Conservation (phyloP, 306 rosid species). For the Prunus kanzakura region DNA sequence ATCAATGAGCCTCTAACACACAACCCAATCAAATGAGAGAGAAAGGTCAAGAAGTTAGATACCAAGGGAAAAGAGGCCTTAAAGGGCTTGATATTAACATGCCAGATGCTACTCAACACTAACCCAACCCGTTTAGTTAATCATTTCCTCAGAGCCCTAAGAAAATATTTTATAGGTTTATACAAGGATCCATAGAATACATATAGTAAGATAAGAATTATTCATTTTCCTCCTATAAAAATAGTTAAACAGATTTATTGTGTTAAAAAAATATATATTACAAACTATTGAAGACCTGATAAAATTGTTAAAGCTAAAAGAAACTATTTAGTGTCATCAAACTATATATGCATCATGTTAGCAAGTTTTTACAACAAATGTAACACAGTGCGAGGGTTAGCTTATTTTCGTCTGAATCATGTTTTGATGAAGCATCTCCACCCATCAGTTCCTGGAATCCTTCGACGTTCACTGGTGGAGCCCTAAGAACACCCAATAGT, state of each 20-base stretch:
- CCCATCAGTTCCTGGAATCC: slow-evolving; percentile 70
- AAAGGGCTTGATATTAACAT: background rate
- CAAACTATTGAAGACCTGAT: background rate
- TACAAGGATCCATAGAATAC: too few relatives aligned
- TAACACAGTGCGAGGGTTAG: background rate
- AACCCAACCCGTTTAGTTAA: background rate
- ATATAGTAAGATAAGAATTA: too few relatives aligned
- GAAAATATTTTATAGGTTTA: too few relatives aligned
- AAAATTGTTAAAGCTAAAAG: background rate
- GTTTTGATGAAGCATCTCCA: slow-evolving; percentile 71
- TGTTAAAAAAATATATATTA: background rate
- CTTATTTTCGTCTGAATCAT: slow-evolving; percentile 76
- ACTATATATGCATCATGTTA: background rate
- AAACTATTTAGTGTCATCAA: background rate
- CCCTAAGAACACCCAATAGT: slow-evolving; percentile 47
- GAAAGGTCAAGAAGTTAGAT: too few relatives aligned
- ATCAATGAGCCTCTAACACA: too few relatives aligned
- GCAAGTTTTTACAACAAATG: background rate
- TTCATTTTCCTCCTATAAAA: too few relatives aligned
- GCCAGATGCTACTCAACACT: background rate
- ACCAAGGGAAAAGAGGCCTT: too few relatives aligned
- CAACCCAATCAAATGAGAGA: too few relatives aligned
- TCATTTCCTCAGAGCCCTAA: background rate
- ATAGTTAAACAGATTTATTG: background rate
- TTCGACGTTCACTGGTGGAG: slow-evolving; percentile 94